phyloP scores from a whole-genome alignment of 1,284 basidiomycete genomes.

The Leccinum holopus region DNA sequence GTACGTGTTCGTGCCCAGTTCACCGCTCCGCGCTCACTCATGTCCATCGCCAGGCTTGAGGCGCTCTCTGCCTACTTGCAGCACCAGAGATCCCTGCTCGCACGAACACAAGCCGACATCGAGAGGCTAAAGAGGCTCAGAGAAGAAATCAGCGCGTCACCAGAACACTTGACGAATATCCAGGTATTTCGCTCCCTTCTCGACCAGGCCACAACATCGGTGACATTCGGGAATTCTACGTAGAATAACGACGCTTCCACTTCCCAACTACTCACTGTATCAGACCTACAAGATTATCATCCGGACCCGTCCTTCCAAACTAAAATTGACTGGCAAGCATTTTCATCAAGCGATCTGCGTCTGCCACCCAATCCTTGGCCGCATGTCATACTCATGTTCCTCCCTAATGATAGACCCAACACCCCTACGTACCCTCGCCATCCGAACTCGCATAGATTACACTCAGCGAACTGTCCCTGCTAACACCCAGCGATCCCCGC shows the following conservation, averaged over 20 bases:
- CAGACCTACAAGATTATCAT: constrained; percentile 39
- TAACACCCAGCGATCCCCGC: constrained; percentile 42
- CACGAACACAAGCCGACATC: constrained; percentile 60
- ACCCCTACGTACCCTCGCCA: constrained; percentile 47
- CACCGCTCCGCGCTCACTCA: constrained; percentile 9
- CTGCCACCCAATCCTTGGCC: not conserved
- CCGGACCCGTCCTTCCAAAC: constrained; percentile 32
- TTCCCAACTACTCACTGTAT: constrained; percentile 12
- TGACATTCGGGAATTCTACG: not conserved
- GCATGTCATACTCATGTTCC: constrained; percentile 8
- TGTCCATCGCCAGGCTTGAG: constrained; percentile 46
- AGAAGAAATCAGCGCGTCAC: constrained; percentile 34
- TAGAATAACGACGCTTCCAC: constrained; percentile 14
- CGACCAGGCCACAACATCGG: not conserved
- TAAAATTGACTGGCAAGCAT: constrained; percentile 34
- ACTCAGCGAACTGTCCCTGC: constrained; percentile 39
- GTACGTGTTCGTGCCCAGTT: constrained; percentile 35
- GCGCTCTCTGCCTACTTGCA: constrained; percentile 66
- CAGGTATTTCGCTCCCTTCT: constrained; percentile 32
- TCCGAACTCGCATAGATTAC: constrained; percentile 37
- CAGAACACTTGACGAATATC: constrained; percentile 34
- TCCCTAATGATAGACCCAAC: constrained; percentile 36
- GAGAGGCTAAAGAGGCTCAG: constrained; percentile 48
- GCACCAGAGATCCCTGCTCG: constrained; percentile 55
- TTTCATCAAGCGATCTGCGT: constrained; percentile 33